Evolutionary conservation across 768 basidiomycete genomes (phyloP).

Genomic region (Crucibulum laeve): DNA sequence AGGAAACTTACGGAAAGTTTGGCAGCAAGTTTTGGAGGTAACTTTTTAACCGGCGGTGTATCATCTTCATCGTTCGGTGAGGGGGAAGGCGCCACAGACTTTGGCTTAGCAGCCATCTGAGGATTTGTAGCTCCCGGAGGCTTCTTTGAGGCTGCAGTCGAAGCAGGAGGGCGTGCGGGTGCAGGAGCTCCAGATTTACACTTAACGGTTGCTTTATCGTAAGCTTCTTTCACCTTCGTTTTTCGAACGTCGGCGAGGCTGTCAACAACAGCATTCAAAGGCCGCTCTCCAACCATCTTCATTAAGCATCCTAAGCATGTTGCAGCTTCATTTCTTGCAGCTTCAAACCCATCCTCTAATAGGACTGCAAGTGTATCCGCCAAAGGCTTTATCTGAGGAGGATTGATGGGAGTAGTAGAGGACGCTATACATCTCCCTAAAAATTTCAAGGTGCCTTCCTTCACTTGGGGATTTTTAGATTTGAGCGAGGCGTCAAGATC

Average conservation of each 20-base stretch:
- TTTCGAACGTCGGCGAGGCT: constrained; percentile 82
- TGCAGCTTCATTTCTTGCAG: constrained; percentile 88
- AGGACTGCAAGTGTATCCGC: constrained; percentile 71
- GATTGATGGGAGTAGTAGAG: constrained; percentile 65
- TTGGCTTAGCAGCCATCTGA: constrained; percentile 10
- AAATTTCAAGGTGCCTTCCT: constrained; percentile 89
- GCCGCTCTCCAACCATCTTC: constrained; percentile 96
- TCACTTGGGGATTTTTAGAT: constrained; percentile 95
- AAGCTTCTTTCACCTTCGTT: constrained; percentile 90
- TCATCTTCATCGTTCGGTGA: constrained; percentile 29
- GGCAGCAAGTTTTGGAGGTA: constrained; percentile 47
- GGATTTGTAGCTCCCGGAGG: constrained; percentile 15
- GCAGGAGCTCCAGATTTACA: constrained; percentile 65
- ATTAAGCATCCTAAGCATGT: constrained; percentile 83
- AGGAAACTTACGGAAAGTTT: constrained; percentile 33
- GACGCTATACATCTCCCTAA: constrained; percentile 71
- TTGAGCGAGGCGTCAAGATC: constrained; percentile 75
- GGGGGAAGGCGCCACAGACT: constrained; percentile 11
- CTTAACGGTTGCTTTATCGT: constrained; percentile 88
- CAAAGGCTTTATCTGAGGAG: constrained; percentile 75
- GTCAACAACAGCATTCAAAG: constrained; percentile 84
- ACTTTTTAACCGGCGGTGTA: constrained; percentile 37
- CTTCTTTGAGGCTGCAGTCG: constrained; percentile 28
- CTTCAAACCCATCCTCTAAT: constrained; percentile 86
- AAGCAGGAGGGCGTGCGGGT: constrained; percentile 47